These are phyloP conservation scores for Penicillium corylophilum DNA, from an alignment of 2,329 filamentous ascomycete species.

Conservation along the genomic window DNA sequence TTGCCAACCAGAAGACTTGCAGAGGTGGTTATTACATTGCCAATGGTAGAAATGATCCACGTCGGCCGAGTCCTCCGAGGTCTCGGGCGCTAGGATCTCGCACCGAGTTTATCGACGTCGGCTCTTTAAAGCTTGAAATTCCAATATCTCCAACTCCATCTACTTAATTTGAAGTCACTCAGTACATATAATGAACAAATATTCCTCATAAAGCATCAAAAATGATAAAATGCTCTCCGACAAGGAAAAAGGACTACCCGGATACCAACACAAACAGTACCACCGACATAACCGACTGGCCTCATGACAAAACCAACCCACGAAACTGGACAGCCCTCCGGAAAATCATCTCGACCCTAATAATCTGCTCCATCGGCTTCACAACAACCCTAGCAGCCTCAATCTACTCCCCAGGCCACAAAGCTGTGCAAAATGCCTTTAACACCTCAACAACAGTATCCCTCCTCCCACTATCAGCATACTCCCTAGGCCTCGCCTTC, in stretches of 20 bases:
- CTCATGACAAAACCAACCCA: conserved; percentile 9
- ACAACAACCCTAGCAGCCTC: conserved; percentile 30
- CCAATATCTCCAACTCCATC: neutral
- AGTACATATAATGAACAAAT: neutral
- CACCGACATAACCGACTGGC: neutral
- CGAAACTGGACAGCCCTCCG: conserved; percentile 15
- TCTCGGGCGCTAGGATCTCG: neutral
- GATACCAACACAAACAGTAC: neutral
- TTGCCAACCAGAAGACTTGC: neutral
- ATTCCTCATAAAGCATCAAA: neutral
- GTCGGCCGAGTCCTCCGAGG: neutral
- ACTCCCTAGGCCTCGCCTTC: conserved; percentile 52
- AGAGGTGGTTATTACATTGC: neutral
- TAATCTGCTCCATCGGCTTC: conserved; percentile 18
- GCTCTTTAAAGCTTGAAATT: neutral
- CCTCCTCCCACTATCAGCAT: conserved; percentile 65
- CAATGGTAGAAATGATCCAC: neutral
- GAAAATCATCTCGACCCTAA: conserved; percentile 11
- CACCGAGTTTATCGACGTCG: neutral
- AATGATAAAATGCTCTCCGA: neutral
- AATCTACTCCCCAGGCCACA: conserved; percentile 41
- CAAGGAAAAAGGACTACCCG: neutral
- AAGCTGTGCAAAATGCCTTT: conserved; percentile 54
- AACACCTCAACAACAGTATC: conserved; percentile 29
- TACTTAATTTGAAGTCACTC: neutral